A percentile compares a stretch with the other conserved stretches of the same genome.
phyloP scores from a whole-genome alignment of 169 alveolate species.

The Eimeria tenella region DNA sequence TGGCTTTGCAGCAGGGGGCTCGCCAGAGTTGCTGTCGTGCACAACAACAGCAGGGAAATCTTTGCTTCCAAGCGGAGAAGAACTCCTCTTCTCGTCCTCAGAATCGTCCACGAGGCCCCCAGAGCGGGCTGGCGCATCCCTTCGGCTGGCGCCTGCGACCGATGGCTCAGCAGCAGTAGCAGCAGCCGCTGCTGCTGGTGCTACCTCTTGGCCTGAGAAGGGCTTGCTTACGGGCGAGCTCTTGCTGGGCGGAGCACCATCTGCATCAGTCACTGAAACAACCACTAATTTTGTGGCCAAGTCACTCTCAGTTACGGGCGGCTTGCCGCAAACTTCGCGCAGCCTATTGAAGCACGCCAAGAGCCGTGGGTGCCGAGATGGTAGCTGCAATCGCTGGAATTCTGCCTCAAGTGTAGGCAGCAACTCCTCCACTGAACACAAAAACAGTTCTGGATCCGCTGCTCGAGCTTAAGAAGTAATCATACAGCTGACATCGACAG shows the following conservation, averaged over 20 bases:
- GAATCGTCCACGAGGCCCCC: neutral
- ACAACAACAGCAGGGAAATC: neutral
- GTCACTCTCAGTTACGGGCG: neutral
- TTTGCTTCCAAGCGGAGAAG: neutral
- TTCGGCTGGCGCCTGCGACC: neutral
- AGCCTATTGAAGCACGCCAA: conserved; percentile 2
- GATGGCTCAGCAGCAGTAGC: neutral
- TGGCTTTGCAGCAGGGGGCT: neutral
- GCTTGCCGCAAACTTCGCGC: conserved; percentile 35
- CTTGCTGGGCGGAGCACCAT: neutral
- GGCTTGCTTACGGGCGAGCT: too few relatives aligned
- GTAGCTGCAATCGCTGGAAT: neutral
- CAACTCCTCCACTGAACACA: neutral
- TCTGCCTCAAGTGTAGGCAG: conserved; percentile 22
- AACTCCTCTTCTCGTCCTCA: neutral
- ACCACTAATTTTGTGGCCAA: neutral
- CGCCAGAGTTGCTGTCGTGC: neutral
- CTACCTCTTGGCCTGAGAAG: neutral
- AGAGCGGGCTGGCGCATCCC: neutral
- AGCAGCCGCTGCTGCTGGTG: neutral
- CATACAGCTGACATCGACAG: neutral
- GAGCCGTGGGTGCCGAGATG: conserved; percentile 23
- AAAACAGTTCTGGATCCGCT: too few relatives aligned
- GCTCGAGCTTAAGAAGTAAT: too few relatives aligned
- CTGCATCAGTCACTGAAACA: neutral